Base-by-base conservation (phyloP, 2,329 filamentous ascomycete genomes). In the Phialophora chinensis region DNA sequence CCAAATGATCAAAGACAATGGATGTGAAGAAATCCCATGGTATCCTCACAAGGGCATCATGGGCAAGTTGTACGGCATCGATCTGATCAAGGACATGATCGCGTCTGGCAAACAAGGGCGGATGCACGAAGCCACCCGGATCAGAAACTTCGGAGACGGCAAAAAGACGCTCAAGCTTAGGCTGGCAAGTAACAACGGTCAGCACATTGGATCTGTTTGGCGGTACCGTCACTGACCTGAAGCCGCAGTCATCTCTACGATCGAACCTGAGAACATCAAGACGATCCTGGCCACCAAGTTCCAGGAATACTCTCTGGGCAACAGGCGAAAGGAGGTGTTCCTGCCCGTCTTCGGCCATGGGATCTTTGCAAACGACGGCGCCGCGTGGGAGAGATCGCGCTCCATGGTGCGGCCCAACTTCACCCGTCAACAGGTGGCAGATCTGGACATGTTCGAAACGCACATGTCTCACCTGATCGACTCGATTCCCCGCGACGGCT, bases 381-480 rank as follows among this genome's bases (percentile, higher is more conserved):
- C 75, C 12, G 75, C 76, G 2, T 86, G 84, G 84, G 78, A 79
- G 23, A 77, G 81, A 58, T 80, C 82, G 1, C 75, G 81, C 49
- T 74, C 77, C 49, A 72, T 79, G 65, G 66, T 78, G 14, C 78
- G 84, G 25, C 84, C 85, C 1, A 84, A 84, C 66, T 87, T 87
- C 69, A 79, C 77, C 0, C 77, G 83, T 8, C 79, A 81, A 11
- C 84, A 86, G 69, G 79, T 87, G 10, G 81, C 80, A 4, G 83
- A 87, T 72, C 74, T 87, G 5, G 77, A 79, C 35, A 86, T 85
- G 1, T 88, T 90, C 60, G 88, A 91, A 71, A 77, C 75, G 2
- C 87, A 90, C 77, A 80, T 89, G 17, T 76, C 81, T 35, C 79
- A 84, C 29, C 78, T 92, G 64, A 79, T 91, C 29, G 79, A 81